Conservation (phyloP, 2,329 filamentous ascomycete genomes). For the Domatiomyces globalis region DNA sequence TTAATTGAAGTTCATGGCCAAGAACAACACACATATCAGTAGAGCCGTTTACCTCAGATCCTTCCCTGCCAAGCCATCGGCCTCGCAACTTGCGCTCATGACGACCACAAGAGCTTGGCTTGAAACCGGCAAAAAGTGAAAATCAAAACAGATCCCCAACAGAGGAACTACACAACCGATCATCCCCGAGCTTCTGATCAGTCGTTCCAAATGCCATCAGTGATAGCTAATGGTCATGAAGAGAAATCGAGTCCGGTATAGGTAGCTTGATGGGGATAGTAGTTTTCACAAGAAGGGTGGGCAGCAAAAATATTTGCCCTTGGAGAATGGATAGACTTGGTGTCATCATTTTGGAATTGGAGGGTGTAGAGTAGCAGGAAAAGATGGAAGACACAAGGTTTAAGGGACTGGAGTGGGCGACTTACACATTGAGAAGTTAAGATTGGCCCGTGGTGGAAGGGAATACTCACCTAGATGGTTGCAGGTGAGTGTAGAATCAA, state of each 20-base stretch:
- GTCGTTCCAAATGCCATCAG: neutral
- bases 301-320: conserved; percentile 15
- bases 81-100: conserved; percentile 9
- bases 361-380: conserved; percentile 31
- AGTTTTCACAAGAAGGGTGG: neutral
- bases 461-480: neutral
- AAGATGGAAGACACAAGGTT: conserved; percentile 42
- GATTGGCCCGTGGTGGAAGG: too few relatives aligned
- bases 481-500: neutral
- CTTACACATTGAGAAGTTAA: neutral
- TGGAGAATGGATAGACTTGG: conserved; percentile 51
- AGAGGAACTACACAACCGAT: conserved; percentile 30
- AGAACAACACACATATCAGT: conserved; percentile 9
- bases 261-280: neutral
- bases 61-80: conserved; percentile 8
- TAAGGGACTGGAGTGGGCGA: conserved; percentile 23
- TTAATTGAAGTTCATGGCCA: neutral
- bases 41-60: conserved; percentile 18
- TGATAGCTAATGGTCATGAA: neutral
- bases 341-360: conserved; percentile 38
- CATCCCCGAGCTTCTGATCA: conserved; percentile 21
- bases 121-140: neutral
- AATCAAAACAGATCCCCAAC: neutral
- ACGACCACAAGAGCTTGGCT: conserved; percentile 6
- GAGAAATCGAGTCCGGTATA: neutral